These are phyloP conservation scores for Phytophthora hybrid DNA, from an alignment of 352 stramenopile genomes.

Conservation along the genomic window DNA sequence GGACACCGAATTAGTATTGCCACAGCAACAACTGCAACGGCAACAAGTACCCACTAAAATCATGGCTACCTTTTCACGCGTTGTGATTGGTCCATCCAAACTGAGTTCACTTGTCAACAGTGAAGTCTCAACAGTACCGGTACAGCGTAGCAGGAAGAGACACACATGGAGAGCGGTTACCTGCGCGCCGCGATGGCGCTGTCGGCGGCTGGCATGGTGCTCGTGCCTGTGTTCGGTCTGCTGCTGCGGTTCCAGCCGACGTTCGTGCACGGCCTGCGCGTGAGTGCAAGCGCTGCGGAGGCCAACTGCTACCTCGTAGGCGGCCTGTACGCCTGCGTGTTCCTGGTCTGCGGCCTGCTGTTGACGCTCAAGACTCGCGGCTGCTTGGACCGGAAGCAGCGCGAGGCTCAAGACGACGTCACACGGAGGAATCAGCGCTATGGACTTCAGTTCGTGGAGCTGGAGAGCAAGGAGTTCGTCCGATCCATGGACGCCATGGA, in stretches of 20 bases:
- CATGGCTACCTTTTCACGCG: slow-evolving; percentile 19
- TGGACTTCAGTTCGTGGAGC: slow-evolving; percentile 40
- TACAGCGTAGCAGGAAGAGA: slow-evolving; percentile 20
- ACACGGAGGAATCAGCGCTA: slow-evolving; percentile 35
- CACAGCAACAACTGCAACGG: neutral
- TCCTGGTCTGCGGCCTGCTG: slow-evolving; percentile 41
- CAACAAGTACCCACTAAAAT: slow-evolving; percentile 11
- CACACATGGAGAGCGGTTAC: slow-evolving; percentile 45
- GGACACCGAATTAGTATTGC: slow-evolving; percentile 1
- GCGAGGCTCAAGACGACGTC: slow-evolving; percentile 6
- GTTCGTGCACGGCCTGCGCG: slow-evolving; percentile 67
- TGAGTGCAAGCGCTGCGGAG: slow-evolving; percentile 50
- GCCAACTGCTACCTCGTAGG: slow-evolving; percentile 72
- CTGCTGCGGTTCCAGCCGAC: slow-evolving; percentile 62
- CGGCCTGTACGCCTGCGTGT: slow-evolving; percentile 55
- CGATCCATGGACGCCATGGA: slow-evolving; percentile 38
- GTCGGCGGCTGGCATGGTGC: slow-evolving; percentile 54
- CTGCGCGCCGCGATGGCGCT: slow-evolving; percentile 53
- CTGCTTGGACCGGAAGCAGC: slow-evolving; percentile 12
- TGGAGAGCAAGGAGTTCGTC: slow-evolving; percentile 49
- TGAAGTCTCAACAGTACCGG: neutral
- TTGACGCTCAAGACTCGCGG: slow-evolving; percentile 33
- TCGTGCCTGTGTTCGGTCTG: slow-evolving; percentile 67
- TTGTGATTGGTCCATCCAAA: slow-evolving; percentile 27
- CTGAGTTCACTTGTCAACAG: slow-evolving; percentile 19